Conservation (phyloP, 306 rosid species). For the Cajanus cajan region DNA sequence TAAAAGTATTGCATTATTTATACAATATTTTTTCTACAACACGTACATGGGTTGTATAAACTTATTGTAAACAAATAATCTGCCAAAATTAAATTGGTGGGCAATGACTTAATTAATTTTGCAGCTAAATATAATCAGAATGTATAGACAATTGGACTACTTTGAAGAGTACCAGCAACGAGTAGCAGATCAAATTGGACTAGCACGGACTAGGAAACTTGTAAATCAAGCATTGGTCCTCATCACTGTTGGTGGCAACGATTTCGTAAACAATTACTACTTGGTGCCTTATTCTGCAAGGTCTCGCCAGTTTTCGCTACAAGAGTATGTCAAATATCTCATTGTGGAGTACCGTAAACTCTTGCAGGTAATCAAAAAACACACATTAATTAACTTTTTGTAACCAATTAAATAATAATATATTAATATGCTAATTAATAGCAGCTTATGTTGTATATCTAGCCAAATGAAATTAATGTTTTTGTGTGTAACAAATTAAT, state of each 20-base stretch:
- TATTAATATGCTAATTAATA: no score
- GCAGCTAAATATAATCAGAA: slow-evolving; percentile 66
- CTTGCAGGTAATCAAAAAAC: slow-evolving; percentile 42
- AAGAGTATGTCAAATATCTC: slow-evolving; percentile 55
- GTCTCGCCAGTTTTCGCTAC: slow-evolving; percentile 61
- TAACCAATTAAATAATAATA: not conserved
- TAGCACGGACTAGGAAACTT: slow-evolving; percentile 26
- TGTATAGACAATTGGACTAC: slow-evolving; percentile 58
- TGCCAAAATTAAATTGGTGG: not conserved
- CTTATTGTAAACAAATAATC: not conserved
- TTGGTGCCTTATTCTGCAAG: slow-evolving; percentile 58
- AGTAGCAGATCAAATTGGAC: slow-evolving; percentile 43
- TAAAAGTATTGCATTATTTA: no score
- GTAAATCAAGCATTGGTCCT: slow-evolving; percentile 58
- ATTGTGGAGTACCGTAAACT: slow-evolving; percentile 59
- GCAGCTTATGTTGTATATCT: not conserved
- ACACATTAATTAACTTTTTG: not conserved
- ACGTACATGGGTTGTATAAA: no score
- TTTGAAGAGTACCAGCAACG: slow-evolving; percentile 60
- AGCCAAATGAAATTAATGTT: not conserved
- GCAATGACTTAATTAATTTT: not conserved
- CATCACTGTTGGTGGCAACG: slow-evolving; percentile 66
- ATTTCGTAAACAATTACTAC: slow-evolving; percentile 76
- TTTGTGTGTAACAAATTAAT: not conserved
- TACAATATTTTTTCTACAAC: no score